Evolutionary conservation across 306 rosid species (phyloP), one percentile per base, ranked within the genome.

Genomic region (Canavalia gladiata): DNA sequence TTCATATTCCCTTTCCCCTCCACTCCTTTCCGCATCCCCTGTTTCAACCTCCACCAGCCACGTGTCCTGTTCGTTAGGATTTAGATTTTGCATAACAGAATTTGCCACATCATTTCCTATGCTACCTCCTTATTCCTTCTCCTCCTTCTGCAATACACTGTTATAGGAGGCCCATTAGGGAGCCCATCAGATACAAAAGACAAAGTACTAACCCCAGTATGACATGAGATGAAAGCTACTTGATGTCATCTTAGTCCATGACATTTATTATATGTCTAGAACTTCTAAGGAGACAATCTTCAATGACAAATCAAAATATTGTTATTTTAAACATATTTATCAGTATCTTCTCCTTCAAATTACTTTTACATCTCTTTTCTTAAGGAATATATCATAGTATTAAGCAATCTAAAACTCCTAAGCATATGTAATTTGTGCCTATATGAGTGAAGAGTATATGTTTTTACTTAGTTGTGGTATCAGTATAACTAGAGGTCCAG

Each of bases 281-380:
- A 58, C 51, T 41, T 76, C 67, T 25, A 72, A 47, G 50, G 12
- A 78, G 56, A 68, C 25, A 31, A 58, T 73, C 13, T 79, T 45
- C 69, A 72, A 55, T 43, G 67, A 75, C 12, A 68, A 66, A 75
- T 50, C 74, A 84, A 54, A 59, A 58, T 50, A 41, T 35, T 12
- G 47, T 68, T 42, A 30, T 51, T 58, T 39, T 4, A 29, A 66
- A 66, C 50, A 82, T 74, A 56, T 47, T 74, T 25, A 69, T 83
- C 58, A 66, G 43, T 43, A 30, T 43, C 28, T 46, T 83, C 69
- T 12, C 11, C 25, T 18, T 18, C 25, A 42, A 78, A 79, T 71
- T 80, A 64, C 50, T 47, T 60, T 65, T 2, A 11, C 65, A 80
- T 59, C 39, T 57, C 51, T 55, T 28, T 34, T 62, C 59, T 62